phyloP scores from a whole-genome alignment of 2,329 filamentous ascomycete genomes.

The Parastagonospora avenae region DNA sequence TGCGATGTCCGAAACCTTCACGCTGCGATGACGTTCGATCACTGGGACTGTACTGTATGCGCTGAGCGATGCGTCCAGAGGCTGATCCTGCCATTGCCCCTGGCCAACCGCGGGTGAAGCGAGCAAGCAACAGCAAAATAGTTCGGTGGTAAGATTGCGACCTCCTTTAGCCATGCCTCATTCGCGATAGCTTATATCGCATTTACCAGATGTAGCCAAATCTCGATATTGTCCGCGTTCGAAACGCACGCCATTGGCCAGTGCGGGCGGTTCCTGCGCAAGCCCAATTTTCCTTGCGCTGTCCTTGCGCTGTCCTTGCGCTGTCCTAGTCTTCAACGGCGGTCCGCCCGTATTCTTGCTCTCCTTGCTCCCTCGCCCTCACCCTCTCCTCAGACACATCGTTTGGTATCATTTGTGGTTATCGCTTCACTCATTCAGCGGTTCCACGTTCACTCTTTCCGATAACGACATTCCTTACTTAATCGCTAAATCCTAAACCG shows the following conservation, averaged over 20 bases:
- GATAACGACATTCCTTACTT: slow-evolving; percentile 37
- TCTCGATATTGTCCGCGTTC: slow-evolving; percentile 4
- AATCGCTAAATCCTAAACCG: slow-evolving; percentile 17
- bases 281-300: slow-evolving; percentile 20
- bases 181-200: slow-evolving; percentile 7
- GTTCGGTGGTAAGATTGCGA: too few relatives aligned
- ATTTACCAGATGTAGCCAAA: slow-evolving; percentile 8
- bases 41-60: too few relatives aligned
- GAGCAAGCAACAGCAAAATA: too few relatives aligned
- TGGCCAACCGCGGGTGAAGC: too few relatives aligned
- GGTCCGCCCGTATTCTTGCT: neutral
- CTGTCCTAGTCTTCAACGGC: slow-evolving; percentile 1
- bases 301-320: slow-evolving; percentile 12
- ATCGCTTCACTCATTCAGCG: slow-evolving; percentile 70
- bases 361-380: slow-evolving; percentile 15
- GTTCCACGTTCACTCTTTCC: slow-evolving; percentile 54
- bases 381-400: slow-evolving; percentile 22
- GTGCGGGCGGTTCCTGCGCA: slow-evolving; percentile 16
- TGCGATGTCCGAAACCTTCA: too few relatives aligned
- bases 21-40: too few relatives aligned
- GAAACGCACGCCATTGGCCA: slow-evolving; percentile 8
- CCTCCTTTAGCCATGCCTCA: neutral
- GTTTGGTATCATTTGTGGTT: slow-evolving; percentile 42
- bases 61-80: too few relatives aligned
- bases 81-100: too few relatives aligned